Evolutionary conservation across 768 basidiomycete species (phyloP).

Genomic region (Auricularia sp.): DNA sequence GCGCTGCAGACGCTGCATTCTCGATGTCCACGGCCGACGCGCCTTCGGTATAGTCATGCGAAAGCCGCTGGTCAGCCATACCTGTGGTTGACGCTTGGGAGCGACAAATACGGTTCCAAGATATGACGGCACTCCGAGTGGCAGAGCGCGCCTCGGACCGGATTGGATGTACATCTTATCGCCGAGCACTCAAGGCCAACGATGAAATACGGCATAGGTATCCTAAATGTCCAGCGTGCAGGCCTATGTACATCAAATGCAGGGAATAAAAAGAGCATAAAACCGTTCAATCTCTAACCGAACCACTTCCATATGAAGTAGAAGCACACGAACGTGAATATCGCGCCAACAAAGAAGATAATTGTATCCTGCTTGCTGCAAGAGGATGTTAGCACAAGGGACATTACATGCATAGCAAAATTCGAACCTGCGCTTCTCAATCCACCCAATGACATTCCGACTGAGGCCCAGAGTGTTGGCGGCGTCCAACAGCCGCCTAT

Average conservation of each 20-base stretch:
- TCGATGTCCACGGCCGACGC: slow-evolving; percentile 69
- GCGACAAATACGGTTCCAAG: neutral
- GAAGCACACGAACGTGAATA: slow-evolving; percentile 88
- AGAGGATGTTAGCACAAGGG: slow-evolving; percentile 2
- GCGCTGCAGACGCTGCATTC: slow-evolving; percentile 41
- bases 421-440: slow-evolving; percentile 83
- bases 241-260: no score
- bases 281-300: slow-evolving; percentile 29
- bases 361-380: slow-evolving; percentile 91
- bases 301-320: slow-evolving; percentile 88
- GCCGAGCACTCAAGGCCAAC: no score
- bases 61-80: neutral
- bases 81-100: neutral
- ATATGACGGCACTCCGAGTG: neutral
- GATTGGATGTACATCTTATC: no score
- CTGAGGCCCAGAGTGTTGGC: slow-evolving; percentile 93
- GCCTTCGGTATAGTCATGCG: slow-evolving; percentile 73
- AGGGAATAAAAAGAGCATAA: no score
- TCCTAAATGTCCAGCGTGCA: no score
- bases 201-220: no score
- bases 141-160: no score
- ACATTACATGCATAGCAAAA: neutral
- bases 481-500: slow-evolving; percentile 72
- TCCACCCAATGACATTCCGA: slow-evolving; percentile 93
- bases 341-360: slow-evolving; percentile 77